Percentiles rank a stretch among this genome's conserved stretches.
Conservation (phyloP, 257 asterid species). For the Penstemon davidsonii region DNA sequence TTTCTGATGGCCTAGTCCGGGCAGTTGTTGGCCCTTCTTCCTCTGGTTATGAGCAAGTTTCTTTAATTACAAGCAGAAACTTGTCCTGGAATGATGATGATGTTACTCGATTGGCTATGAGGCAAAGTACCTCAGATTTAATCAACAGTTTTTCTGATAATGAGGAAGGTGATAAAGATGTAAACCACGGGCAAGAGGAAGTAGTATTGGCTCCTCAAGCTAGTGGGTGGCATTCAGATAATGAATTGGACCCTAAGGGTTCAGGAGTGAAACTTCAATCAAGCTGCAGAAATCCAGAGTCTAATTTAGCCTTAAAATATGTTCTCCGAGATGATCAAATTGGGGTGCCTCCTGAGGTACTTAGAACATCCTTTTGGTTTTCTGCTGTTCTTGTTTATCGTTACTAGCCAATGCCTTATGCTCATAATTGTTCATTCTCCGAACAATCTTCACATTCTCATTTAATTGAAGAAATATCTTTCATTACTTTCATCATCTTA, state of each 20-base stretch:
- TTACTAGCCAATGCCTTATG: background rate
- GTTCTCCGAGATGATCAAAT: slow-evolving; percentile 53
- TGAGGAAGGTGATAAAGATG: slow-evolving; percentile 70
- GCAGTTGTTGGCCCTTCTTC: slow-evolving; percentile 67
- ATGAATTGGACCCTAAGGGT: slow-evolving; percentile 54
- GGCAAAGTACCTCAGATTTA: slow-evolving; percentile 51
- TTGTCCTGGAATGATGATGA: slow-evolving; percentile 68
- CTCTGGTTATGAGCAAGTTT: slow-evolving; percentile 41
- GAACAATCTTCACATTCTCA: background rate
- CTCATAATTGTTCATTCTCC: background rate
- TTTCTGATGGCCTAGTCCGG: slow-evolving; percentile 73
- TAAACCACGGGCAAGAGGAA: slow-evolving; percentile 46
- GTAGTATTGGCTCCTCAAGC: slow-evolving; percentile 41
- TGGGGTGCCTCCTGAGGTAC: slow-evolving; percentile 89
- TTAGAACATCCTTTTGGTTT: slow-evolving; percentile 19
- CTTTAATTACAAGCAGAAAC: slow-evolving; percentile 46
- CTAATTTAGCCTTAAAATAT: slow-evolving; percentile 37
- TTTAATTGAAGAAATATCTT: background rate
- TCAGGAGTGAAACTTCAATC: slow-evolving; percentile 28
- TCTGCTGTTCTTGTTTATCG: slow-evolving; percentile 16
- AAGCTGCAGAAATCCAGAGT: slow-evolving; percentile 30
- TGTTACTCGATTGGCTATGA: slow-evolving; percentile 50
- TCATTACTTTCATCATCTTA: background rate
- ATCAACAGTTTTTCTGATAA: slow-evolving; percentile 63
- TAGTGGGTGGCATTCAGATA: slow-evolving; percentile 65